Percentiles rank a stretch among this genome's conserved stretches.
Evolutionary conservation across 805 yeast genomes (phyloP).

Genomic region (Ogataea ganodermae): DNA sequence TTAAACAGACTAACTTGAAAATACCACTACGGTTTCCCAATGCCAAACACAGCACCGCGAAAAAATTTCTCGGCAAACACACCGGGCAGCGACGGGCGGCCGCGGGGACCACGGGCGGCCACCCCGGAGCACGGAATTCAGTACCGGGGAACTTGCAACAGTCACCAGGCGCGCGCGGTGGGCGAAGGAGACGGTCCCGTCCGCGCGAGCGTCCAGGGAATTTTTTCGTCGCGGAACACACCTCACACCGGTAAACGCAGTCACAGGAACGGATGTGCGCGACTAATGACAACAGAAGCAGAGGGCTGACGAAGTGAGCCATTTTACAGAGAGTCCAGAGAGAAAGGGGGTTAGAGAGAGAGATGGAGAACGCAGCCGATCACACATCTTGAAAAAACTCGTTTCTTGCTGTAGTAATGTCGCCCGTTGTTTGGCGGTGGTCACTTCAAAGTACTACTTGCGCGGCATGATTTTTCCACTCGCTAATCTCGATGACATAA

Average conservation of each 20-base stretch:
- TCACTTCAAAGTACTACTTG: too few relatives aligned
- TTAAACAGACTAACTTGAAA: background rate
- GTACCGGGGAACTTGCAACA: background rate
- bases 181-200: background rate
- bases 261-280: background rate
- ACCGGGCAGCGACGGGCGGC: too few relatives aligned
- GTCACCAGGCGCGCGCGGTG: background rate
- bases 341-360: too few relatives aligned
- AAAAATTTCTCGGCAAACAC: conserved; percentile 1
- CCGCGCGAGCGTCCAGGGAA: background rate
- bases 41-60: background rate
- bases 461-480: too few relatives aligned
- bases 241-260: background rate
- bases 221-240: background rate
- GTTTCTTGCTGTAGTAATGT: too few relatives aligned
- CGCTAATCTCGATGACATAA: too few relatives aligned
- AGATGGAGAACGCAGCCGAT: too few relatives aligned
- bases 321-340: too few relatives aligned
- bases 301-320: too few relatives aligned
- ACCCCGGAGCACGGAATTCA: background rate
- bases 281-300: too few relatives aligned
- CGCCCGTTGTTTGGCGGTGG: too few relatives aligned
- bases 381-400: too few relatives aligned
- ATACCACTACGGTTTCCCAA: background rate
- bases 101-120: background rate